Conservation (phyloP, 225 moss, liverwort and hornwort species). For the Bryoerythrophyllum caledonicum region DNA sequence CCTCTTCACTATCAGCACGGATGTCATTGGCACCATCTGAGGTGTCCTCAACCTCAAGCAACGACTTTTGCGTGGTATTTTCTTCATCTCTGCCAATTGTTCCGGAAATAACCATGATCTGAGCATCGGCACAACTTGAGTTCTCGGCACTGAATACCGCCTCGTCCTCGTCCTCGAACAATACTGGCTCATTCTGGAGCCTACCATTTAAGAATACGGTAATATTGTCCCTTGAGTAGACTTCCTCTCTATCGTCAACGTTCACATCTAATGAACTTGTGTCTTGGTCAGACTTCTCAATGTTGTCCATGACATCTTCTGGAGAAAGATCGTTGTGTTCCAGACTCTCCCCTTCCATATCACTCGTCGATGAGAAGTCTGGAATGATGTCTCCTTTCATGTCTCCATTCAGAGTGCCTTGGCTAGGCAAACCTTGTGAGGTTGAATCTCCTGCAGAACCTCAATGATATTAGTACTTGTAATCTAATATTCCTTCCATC, state of each 20-base stretch:
- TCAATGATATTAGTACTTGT: not conserved
- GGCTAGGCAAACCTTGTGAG: slow-evolving; percentile 15
- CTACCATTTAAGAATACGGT: not conserved
- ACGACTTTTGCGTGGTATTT: not conserved
- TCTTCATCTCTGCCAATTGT: not conserved
- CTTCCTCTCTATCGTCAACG: slow-evolving; percentile 11
- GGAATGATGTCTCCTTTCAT: not conserved
- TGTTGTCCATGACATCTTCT: slow-evolving; percentile 8
- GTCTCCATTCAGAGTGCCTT: not conserved
- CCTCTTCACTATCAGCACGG: slow-evolving; percentile 2
- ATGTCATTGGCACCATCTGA: not conserved
- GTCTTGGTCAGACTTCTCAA: slow-evolving; percentile 4
- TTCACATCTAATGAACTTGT: not conserved
- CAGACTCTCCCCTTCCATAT: slow-evolving; percentile 10
- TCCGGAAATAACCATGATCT: not conserved
- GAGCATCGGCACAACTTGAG: not conserved
- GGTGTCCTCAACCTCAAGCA: slow-evolving; percentile 10
- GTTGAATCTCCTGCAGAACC: slow-evolving; percentile 28
- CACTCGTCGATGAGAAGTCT: not conserved
- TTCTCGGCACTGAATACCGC: slow-evolving; percentile 16
- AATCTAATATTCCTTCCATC: not conserved
- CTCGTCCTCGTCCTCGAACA: slow-evolving; percentile 24
- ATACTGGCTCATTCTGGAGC: not conserved
- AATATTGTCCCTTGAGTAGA: not conserved
- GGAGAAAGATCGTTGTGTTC: not conserved